A percentile compares a stretch with the other conserved stretches of the same genome.
Evolutionary conservation across 164 flowering plant species (phyloP).

Genomic region (Kalanchoe fedtschenkoi): DNA sequence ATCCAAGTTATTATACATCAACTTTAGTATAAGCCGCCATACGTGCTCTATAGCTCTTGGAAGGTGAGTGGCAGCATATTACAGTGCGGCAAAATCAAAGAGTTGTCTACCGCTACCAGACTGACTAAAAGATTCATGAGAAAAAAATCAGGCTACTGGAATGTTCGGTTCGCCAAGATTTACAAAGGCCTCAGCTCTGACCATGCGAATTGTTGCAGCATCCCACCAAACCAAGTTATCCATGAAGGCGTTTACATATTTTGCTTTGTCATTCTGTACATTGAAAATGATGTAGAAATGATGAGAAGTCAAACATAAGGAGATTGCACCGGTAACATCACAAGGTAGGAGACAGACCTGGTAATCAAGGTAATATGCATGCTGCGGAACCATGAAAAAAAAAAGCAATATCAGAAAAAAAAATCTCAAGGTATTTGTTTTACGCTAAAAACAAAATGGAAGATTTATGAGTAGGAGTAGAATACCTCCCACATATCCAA

Average conservation of each 20-base stretch:
- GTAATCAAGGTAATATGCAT: slow-evolving; percentile 79
- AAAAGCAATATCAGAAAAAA: slow-evolving; percentile 3
- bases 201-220: slow-evolving; percentile 56
- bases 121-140: too few species aligned
- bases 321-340: not conserved
- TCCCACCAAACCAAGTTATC: slow-evolving; percentile 86
- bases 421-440: not conserved
- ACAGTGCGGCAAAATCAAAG: not conserved
- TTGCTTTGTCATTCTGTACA: slow-evolving; percentile 58
- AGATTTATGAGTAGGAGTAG: not conserved
- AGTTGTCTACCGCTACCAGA: not conserved
- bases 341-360: slow-evolving; percentile 32
- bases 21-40: not conserved
- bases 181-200: slow-evolving; percentile 70
- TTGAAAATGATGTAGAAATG: not conserved
- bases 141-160: slow-evolving; percentile 49
- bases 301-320: slow-evolving; percentile 3
- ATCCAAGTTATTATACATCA: not conserved
- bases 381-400: slow-evolving; percentile 43
- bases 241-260: slow-evolving; percentile 56
- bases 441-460: not conserved
- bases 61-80: not conserved
- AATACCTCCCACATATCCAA: slow-evolving; percentile 94
- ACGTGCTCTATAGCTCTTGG: not conserved
- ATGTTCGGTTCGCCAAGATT: slow-evolving; percentile 85